These are phyloP conservation scores for Elsinoe perseae DNA, from an alignment of 2,329 filamentous ascomycete genomes.

Conservation along the genomic window DNA sequence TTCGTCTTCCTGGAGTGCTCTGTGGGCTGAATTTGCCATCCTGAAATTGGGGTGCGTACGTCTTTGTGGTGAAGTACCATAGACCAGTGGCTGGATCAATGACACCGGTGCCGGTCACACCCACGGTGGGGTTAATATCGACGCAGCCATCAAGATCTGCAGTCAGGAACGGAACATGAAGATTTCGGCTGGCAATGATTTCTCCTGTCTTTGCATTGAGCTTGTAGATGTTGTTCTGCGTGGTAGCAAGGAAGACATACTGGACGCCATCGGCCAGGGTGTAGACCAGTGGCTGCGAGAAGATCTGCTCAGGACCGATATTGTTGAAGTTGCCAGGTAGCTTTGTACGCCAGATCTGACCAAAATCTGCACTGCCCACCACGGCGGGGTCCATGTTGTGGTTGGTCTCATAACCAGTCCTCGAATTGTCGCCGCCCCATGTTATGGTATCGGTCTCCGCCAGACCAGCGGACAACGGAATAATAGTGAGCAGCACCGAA, in stretches of 20 bases:
- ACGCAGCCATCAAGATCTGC: slow-evolving; percentile 42
- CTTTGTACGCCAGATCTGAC: slow-evolving; percentile 46
- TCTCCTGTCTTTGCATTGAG: slow-evolving; percentile 40
- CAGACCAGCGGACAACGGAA: background rate
- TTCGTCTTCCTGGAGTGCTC: slow-evolving; percentile 33
- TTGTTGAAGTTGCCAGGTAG: slow-evolving; percentile 48
- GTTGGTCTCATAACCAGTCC: slow-evolving; percentile 34
- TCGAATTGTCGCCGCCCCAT: slow-evolving; percentile 41
- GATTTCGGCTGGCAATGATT: slow-evolving; percentile 33
- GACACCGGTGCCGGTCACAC: slow-evolving; percentile 44
- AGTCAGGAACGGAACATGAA: slow-evolving; percentile 43
- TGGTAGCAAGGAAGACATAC: slow-evolving; percentile 50
- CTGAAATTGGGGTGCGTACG: slow-evolving; percentile 37
- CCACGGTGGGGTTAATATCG: slow-evolving; percentile 42
- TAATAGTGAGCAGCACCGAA: background rate
- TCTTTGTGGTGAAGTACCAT: slow-evolving; percentile 45
- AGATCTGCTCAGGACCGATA: slow-evolving; percentile 44
- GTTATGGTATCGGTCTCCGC: slow-evolving; percentile 48
- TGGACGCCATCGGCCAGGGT: slow-evolving; percentile 33
- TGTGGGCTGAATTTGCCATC: slow-evolving; percentile 20
- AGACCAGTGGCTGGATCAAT: slow-evolving; percentile 46
- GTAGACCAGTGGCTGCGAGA: slow-evolving; percentile 46
- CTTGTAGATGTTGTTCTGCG: slow-evolving; percentile 52
- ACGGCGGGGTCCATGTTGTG: slow-evolving; percentile 57
- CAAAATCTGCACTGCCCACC: slow-evolving; percentile 49